Conservation (phyloP, 2,329 filamentous ascomycete species). For the Chaetomiaceae sp. region DNA sequence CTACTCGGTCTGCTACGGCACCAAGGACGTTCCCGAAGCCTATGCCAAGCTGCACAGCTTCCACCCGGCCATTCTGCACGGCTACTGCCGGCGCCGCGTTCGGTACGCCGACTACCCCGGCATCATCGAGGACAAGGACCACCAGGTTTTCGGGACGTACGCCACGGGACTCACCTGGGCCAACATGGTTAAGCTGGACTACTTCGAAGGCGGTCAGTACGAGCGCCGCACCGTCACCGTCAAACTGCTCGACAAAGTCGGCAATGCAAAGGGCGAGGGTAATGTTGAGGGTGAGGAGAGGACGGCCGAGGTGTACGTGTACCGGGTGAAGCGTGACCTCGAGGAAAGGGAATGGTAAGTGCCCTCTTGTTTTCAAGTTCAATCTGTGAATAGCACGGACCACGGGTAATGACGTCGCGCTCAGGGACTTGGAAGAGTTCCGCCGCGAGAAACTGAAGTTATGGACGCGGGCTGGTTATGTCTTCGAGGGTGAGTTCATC, state of each 20-base stretch:
- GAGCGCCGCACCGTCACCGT: slow-evolving; percentile 49
- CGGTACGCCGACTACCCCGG: slow-evolving; percentile 70
- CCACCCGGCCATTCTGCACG: slow-evolving; percentile 67
- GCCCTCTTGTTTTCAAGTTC: too few species aligned
- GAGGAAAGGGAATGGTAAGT: slow-evolving; percentile 63
- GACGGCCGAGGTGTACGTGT: slow-evolving; percentile 61
- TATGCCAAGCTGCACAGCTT: slow-evolving; percentile 54
- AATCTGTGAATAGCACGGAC: too few species aligned
- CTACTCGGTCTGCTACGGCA: slow-evolving; percentile 72
- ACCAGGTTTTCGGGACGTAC: slow-evolving; percentile 65
- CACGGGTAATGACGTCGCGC: too few species aligned
- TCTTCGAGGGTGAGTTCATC: slow-evolving; percentile 40
- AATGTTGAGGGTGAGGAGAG: slow-evolving; percentile 41
- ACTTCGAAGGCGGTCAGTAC: slow-evolving; percentile 78
- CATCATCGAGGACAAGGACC: slow-evolving; percentile 52
- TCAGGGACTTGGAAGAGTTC: slow-evolving; percentile 73
- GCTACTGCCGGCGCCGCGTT: slow-evolving; percentile 67
- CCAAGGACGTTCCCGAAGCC: slow-evolving; percentile 40
- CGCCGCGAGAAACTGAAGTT: slow-evolving; percentile 60
- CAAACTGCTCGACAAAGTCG: slow-evolving; percentile 39
- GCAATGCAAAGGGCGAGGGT: slow-evolving; percentile 35
- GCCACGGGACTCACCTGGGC: slow-evolving; percentile 72
- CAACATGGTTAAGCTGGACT: slow-evolving; percentile 69
- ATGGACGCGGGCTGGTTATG: slow-evolving; percentile 48
- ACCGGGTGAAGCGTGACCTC: slow-evolving; percentile 43